phyloP scores from a whole-genome alignment of 805 yeast species.

The Candida piceae region DNA sequence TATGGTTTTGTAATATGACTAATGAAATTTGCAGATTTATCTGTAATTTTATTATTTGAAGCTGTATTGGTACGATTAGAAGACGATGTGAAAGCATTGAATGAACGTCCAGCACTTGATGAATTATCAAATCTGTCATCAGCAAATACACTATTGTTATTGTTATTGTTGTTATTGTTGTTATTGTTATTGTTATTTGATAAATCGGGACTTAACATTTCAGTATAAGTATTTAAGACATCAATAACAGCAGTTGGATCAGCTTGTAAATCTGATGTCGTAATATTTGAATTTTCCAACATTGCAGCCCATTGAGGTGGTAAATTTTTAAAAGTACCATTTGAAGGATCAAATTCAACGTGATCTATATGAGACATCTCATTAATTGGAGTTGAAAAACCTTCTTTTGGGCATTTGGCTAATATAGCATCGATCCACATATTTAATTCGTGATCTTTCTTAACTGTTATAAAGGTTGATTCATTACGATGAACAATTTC shows the following conservation, averaged over 20 bases:
- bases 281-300: slow-evolving; percentile 53
- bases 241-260: slow-evolving; percentile 63
- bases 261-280: slow-evolving; percentile 57
- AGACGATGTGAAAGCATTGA: neutral
- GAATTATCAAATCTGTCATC: neutral
- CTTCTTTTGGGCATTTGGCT: slow-evolving; percentile 59
- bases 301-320: slow-evolving; percentile 55
- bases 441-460: slow-evolving; percentile 72
- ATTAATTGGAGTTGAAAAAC: slow-evolving; percentile 88
- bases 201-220: slow-evolving; percentile 37
- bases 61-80: slow-evolving; percentile 5
- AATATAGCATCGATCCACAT: slow-evolving; percentile 90
- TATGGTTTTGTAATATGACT: slow-evolving; percentile 31
- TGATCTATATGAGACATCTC: slow-evolving; percentile 85
- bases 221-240: slow-evolving; percentile 49
- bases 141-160: neutral
- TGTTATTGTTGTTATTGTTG: slow-evolving; percentile 5
- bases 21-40: slow-evolving; percentile 14
- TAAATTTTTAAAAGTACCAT: slow-evolving; percentile 46
- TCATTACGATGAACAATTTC: slow-evolving; percentile 67
- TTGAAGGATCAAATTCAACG: slow-evolving; percentile 79
- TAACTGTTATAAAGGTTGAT: slow-evolving; percentile 69
- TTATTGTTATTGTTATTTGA: slow-evolving; percentile 13
- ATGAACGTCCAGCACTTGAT: neutral
- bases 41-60: neutral